phyloP scores from a whole-genome alignment of 768 basidiomycete genomes.

The Suillus variegatus region DNA sequence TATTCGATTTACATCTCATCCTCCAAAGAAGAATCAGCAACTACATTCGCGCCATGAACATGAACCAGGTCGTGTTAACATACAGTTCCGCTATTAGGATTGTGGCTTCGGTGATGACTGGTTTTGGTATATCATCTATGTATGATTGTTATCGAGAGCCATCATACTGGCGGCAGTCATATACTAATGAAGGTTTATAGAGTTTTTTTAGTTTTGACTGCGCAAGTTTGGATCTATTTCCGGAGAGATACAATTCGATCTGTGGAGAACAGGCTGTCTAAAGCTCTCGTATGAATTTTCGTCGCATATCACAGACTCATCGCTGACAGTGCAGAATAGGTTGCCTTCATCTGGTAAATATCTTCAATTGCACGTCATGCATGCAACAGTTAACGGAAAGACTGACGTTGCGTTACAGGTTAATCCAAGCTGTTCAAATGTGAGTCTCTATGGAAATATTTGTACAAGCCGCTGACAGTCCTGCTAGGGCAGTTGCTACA shows the following conservation, averaged over 20 bases:
- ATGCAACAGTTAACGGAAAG: neutral
- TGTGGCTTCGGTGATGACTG: neutral
- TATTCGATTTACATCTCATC: neutral
- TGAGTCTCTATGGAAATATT: neutral
- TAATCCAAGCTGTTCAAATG: neutral
- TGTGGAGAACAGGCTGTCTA: neutral
- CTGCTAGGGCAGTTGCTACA: neutral
- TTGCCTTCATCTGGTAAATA: slow-evolving; percentile 1
- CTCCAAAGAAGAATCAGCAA: neutral
- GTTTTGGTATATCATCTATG: slow-evolving; percentile 4
- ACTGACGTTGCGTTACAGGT: neutral
- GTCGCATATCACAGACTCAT: neutral
- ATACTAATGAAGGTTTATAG: neutral
- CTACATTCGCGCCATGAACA: neutral
- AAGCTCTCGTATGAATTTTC: neutral
- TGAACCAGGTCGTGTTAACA: neutral
- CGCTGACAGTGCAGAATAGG: neutral
- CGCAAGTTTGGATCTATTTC: slow-evolving; percentile 2
- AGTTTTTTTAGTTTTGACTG: slow-evolving; percentile 1
- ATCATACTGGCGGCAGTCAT: no score
- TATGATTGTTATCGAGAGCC: neutral
- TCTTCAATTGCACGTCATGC: neutral
- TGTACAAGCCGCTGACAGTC: no score
- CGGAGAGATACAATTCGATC: neutral
- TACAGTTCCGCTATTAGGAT: neutral